A percentile compares a stretch with the other conserved stretches of the same genome.
These are phyloP conservation scores for Penicillium steckii DNA, from an alignment of 495 filamentous ascomycete species.

Conservation along the genomic window DNA sequence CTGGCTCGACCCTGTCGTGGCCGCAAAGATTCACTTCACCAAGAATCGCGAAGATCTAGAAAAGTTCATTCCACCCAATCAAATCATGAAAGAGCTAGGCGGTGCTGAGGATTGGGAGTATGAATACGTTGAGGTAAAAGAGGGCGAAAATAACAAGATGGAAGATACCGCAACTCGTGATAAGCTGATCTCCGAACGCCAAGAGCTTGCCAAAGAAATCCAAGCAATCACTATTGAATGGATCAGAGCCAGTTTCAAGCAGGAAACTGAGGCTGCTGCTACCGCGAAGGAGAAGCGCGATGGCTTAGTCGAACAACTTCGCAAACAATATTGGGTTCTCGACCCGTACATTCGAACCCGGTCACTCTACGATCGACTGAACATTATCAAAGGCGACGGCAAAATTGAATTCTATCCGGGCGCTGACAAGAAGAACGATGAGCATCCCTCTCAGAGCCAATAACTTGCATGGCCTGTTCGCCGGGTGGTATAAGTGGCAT, in stretches of 20 bases:
- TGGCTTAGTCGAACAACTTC: constrained; percentile 58
- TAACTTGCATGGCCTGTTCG: neutral
- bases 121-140: constrained; percentile 67
- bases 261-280: constrained; percentile 29
- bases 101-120: constrained; percentile 83
- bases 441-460: constrained; percentile 37
- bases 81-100: constrained; percentile 75
- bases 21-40: constrained; percentile 80
- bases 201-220: constrained; percentile 61
- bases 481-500: neutral
- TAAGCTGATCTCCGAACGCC: constrained; percentile 57
- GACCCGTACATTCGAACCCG: constrained; percentile 75
- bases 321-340: constrained; percentile 78
- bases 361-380: constrained; percentile 71
- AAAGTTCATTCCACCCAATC: constrained; percentile 65
- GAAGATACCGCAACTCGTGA: constrained; percentile 64
- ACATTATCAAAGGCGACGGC: constrained; percentile 65
- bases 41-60: constrained; percentile 77
- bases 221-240: constrained; percentile 71
- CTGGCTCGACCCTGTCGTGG: constrained; percentile 79
- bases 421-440: constrained; percentile 27
- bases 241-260: constrained; percentile 55
- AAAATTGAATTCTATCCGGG: constrained; percentile 66
- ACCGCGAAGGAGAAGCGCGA: constrained; percentile 60
- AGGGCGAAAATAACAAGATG: constrained; percentile 70